Percentiles rank a stretch among this genome's conserved stretches.
Evolutionary conservation across 495 filamentous ascomycete genomes (phyloP).

Genomic region (Trypethelium eluteriae): DNA sequence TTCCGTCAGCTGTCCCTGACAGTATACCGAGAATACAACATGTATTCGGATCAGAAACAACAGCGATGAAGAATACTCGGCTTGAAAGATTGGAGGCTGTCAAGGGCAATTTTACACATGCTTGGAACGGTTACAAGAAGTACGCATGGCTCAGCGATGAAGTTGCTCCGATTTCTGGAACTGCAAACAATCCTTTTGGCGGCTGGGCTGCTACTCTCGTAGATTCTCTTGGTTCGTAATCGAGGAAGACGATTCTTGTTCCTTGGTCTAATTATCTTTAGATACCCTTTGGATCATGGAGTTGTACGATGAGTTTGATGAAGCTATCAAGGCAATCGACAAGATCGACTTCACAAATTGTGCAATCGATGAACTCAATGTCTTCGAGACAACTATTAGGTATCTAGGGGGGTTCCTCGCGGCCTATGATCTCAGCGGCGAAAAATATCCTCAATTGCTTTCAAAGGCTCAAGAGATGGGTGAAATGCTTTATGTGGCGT

Average conservation of each 20-base stretch:
- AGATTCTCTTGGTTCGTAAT: conserved; percentile 28
- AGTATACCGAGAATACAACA: conserved; percentile 24
- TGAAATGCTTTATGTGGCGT: conserved; percentile 40
- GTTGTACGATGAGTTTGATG: conserved; percentile 30
- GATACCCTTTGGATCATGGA: conserved; percentile 36
- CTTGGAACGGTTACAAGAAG: conserved; percentile 69
- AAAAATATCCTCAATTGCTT: conserved; percentile 32
- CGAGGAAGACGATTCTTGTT: no score
- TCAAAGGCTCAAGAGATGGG: conserved; percentile 36
- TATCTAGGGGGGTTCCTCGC: conserved; percentile 44
- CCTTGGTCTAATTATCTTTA: background rate
- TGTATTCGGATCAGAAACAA: conserved; percentile 42
- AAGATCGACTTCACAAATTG: conserved; percentile 33
- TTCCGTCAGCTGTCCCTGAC: conserved; percentile 16
- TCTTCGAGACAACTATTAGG: conserved; percentile 44
- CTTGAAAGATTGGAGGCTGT: conserved; percentile 50
- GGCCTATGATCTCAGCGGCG: conserved; percentile 44
- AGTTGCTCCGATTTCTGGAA: conserved; percentile 55
- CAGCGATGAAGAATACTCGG: conserved; percentile 31
- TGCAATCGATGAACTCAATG: conserved; percentile 32
- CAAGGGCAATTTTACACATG: conserved; percentile 57
- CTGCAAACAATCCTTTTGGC: conserved; percentile 35
- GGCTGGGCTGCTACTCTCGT: conserved; percentile 39
- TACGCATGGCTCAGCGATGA: conserved; percentile 79
- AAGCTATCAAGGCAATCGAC: conserved; percentile 28